Evolutionary conservation across 1,284 basidiomycete species (phyloP), one percentile per base, ranked within the genome.

Genomic region (Tausonia pullulans): DNA sequence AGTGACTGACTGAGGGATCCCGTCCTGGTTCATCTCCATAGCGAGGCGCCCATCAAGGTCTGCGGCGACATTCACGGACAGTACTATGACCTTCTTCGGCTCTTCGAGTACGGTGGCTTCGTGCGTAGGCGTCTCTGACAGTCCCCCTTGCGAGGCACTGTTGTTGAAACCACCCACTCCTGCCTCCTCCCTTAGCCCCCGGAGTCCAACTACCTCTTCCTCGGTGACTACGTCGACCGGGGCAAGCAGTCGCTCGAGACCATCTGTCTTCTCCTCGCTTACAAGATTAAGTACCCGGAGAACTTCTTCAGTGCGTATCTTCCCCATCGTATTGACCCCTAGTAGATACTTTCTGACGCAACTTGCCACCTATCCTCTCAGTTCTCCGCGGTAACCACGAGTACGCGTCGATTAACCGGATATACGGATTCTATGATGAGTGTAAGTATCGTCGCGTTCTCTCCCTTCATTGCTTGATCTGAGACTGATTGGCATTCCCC

Each of bases 361-460:
- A 95, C 82, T 95, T 95, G 80, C 92, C 91, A 61, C 92, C 95
- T 83, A 95, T 95, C 81, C 95, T 95, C 78, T 95, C 95, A 90
- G 58, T 95, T 74, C 82, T 95, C 68, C 83, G 82, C 62, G 82
- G 82, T 65, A 83, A 83, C 76, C 82, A 83, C 76, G 82, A 83
- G 74, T 82, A 81, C 69, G 82, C 82, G 41, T 78, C 74, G 65
- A 82, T 82, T 76, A 83, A 82, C 76, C 75, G 81, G 66, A 81
- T 83, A 67, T 83, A 83, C 72, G 82, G 82, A 54, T 83, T 83
- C 74, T 83, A 83, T 75, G 82, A 83, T 69, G 82, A 83, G 74
- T 83, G 81, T 79, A 16, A 51, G 62, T 64, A 16, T 40, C 10
- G 3, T 39, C 51, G 7, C 43, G 10, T 7, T 7, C 27, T 43